Conservation (phyloP, 1,284 basidiomycete genomes). For the Melampsora larici-populina region DNA sequence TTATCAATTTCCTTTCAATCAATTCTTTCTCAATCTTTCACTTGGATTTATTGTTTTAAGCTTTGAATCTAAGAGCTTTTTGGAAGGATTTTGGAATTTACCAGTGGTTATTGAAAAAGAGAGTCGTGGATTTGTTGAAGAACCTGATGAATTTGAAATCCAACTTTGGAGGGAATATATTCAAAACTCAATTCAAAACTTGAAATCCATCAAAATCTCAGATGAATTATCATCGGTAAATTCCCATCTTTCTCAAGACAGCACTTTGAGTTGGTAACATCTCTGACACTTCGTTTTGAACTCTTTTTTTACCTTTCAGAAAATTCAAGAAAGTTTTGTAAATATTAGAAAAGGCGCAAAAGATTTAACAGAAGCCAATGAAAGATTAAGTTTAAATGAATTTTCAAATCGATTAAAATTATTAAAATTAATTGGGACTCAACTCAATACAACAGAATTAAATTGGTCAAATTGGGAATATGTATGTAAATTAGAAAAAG, state of each 20-base stretch:
- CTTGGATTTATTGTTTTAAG: slow-evolving; percentile 4
- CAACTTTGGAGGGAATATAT: slow-evolving; percentile 22
- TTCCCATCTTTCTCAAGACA: slow-evolving; percentile 10
- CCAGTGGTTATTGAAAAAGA: slow-evolving; percentile 10
- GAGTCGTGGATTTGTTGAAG: background rate
- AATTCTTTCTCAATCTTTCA: slow-evolving; percentile 30
- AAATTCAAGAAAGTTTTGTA: slow-evolving; percentile 41
- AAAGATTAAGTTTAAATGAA: slow-evolving; percentile 38
- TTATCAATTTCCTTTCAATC: slow-evolving; percentile 41
- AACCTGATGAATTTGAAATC: slow-evolving; percentile 22
- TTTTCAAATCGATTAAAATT: slow-evolving; percentile 21
- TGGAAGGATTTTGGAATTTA: slow-evolving; percentile 34
- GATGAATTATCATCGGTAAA: slow-evolving; percentile 23
- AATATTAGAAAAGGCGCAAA: slow-evolving; percentile 9
- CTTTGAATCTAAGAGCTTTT: slow-evolving; percentile 23
- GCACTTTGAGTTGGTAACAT: too few relatives aligned
- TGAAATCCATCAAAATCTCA: slow-evolving; percentile 13
- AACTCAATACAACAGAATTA: slow-evolving; percentile 8
- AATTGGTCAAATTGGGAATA: slow-evolving; percentile 31
- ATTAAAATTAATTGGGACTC: slow-evolving; percentile 18
- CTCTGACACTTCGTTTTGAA: background rate
- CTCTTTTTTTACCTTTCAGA: background rate
- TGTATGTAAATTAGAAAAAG: slow-evolving; percentile 37
- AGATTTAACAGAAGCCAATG: slow-evolving; percentile 21
- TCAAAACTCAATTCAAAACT: slow-evolving; percentile 16